A percentile compares a stretch with the other conserved stretches of the same genome.
phyloP scores from a whole-genome alignment of 352 stramenopile genomes.

The Phytophthora aleatoria region DNA sequence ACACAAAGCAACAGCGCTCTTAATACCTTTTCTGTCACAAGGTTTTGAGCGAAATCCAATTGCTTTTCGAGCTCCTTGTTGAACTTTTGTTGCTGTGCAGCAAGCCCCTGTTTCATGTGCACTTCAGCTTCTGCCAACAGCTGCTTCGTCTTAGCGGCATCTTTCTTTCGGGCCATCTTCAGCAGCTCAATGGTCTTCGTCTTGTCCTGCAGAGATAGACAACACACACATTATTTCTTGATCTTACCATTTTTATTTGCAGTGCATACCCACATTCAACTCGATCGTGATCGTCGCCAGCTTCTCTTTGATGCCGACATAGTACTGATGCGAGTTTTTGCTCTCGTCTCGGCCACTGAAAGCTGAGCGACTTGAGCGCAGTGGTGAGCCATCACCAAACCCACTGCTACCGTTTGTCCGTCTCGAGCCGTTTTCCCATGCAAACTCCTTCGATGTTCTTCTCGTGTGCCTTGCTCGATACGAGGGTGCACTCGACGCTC shows the following conservation, averaged over 20 bases:
- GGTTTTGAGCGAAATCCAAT: slow-evolving; percentile 78
- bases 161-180: slow-evolving; percentile 76
- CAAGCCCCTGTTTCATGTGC: slow-evolving; percentile 54
- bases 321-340: slow-evolving; percentile 60
- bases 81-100: slow-evolving; percentile 59
- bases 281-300: slow-evolving; percentile 81
- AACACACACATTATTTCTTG: background rate
- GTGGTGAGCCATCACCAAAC: slow-evolving; percentile 22
- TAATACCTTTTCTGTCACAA: slow-evolving; percentile 75
- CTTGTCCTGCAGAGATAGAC: slow-evolving; percentile 59
- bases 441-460: slow-evolving; percentile 28
- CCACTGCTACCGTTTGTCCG: slow-evolving; percentile 11
- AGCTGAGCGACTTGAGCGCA: slow-evolving; percentile 34
- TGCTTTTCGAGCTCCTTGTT: slow-evolving; percentile 84
- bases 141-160: slow-evolving; percentile 69
- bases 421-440: slow-evolving; percentile 40
- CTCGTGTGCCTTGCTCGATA: slow-evolving; percentile 16
- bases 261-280: slow-evolving; percentile 53
- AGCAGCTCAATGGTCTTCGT: slow-evolving; percentile 86
- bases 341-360: slow-evolving; percentile 31
- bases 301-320: slow-evolving; percentile 80
- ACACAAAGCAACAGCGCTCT: background rate
- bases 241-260: slow-evolving; percentile 3
- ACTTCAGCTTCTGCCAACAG: slow-evolving; percentile 52
- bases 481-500: slow-evolving; percentile 14